Percentiles rank a stretch among this genome's conserved stretches.
Evolutionary conservation across 1,139 yeast species (phyloP).

Genomic region (Candida tetrigidarum): DNA sequence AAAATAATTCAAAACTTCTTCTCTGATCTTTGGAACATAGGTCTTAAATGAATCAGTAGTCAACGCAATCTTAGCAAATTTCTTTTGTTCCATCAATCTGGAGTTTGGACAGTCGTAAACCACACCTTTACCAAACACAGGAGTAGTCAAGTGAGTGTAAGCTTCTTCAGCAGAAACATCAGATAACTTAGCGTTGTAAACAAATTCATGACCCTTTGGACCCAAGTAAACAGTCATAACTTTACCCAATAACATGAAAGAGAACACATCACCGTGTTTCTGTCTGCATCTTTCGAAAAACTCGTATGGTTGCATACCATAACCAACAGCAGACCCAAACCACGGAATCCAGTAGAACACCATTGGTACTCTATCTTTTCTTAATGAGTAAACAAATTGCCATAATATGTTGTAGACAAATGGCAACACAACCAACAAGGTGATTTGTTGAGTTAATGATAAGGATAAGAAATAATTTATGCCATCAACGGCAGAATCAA

Average conservation of each 20-base stretch:
- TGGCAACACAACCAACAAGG: constrained; percentile 47
- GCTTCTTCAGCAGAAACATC: constrained; percentile 98
- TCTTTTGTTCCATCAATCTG: constrained; percentile 97
- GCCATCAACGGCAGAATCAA: constrained; percentile 24
- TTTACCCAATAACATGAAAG: constrained; percentile 86
- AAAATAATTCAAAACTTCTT: constrained; percentile 75
- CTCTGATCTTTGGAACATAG: constrained; percentile 87
- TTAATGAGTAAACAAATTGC: constrained; percentile 72
- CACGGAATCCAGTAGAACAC: constrained; percentile 96
- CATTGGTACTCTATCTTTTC: constrained; percentile 84
- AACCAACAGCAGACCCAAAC: constrained; percentile 88
- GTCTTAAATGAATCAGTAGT: constrained; percentile 81
- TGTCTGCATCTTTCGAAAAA: constrained; percentile 79
- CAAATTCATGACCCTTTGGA: constrained; percentile 97
- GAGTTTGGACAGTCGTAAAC: constrained; percentile 95
- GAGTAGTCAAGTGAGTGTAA: constrained; percentile 92
- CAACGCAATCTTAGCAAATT: constrained; percentile 89
- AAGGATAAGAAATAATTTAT: constrained; percentile 30
- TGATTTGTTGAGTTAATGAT: constrained; percentile 35
- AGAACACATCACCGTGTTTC: constrained; percentile 90
- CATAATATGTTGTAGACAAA: constrained; percentile 64
- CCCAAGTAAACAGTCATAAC: constrained; percentile 97
- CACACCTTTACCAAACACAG: constrained; percentile 97
- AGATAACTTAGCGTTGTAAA: constrained; percentile 84
- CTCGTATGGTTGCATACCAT: constrained; percentile 92